Conservation (phyloP, 805 yeast species). For the Zygosaccharomyces rouxii region DNA sequence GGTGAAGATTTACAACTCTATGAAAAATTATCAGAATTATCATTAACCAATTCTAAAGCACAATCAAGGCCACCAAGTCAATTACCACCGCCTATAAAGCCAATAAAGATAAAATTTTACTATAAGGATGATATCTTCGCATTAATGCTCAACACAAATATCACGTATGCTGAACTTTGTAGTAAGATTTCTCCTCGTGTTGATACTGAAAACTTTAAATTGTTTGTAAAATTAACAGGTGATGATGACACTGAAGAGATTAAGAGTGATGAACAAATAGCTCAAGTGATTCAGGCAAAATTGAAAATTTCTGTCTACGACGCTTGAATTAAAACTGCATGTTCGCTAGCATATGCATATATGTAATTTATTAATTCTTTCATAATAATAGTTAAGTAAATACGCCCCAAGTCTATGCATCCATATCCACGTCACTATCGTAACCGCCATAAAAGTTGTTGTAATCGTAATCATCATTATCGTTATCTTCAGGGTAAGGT, state of each 20-base stretch:
- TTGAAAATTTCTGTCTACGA: conserved; percentile 38
- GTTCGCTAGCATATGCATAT: conserved; percentile 4
- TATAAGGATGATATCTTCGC: conserved; percentile 81
- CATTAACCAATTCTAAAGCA: conserved; percentile 22
- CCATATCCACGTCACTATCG: conserved; percentile 7
- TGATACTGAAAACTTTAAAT: conserved; percentile 36
- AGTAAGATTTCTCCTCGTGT: conserved; percentile 50
- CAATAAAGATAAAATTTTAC: conserved; percentile 63
- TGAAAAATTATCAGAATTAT: conserved; percentile 27
- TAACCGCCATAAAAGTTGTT: neutral
- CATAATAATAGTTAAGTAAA: neutral
- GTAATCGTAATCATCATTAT: neutral
- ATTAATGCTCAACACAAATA: conserved; percentile 47
- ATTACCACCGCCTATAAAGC: conserved; percentile 27
- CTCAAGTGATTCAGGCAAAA: conserved; percentile 34
- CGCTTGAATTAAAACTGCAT: conserved; percentile 15
- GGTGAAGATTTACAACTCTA: conserved; percentile 32
- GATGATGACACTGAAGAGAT: conserved; percentile 36
- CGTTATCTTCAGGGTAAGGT: neutral
- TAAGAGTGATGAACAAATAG: conserved; percentile 33
- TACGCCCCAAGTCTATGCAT: conserved; percentile 1
- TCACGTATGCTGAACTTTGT: conserved; percentile 46
- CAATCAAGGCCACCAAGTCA: conserved; percentile 33
- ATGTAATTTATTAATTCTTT: neutral
- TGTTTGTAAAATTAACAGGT: conserved; percentile 34